Percentiles rank a stretch among this genome's conserved stretches.
These are phyloP conservation scores for Exophiala viscosa DNA, from an alignment of 2,329 filamentous ascomycete genomes.

Conservation along the genomic window DNA sequence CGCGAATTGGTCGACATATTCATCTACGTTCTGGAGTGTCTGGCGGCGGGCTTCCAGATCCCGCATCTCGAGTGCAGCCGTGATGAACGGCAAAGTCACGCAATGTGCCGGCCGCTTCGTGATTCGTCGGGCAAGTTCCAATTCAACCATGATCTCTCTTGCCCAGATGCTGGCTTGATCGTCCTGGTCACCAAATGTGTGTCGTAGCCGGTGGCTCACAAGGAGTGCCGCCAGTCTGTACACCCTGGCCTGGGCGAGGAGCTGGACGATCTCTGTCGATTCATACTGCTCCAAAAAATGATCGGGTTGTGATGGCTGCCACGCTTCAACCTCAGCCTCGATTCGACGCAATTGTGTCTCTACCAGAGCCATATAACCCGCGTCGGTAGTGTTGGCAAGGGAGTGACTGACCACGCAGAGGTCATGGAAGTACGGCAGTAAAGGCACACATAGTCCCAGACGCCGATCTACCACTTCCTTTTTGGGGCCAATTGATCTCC, in stretches of 20 bases:
- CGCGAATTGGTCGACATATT: slow-evolving; percentile 15
- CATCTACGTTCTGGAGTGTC: slow-evolving; percentile 9
- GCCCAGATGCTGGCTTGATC: slow-evolving; percentile 11
- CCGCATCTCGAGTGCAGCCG: slow-evolving; percentile 12
- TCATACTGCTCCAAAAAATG: slow-evolving; percentile 7
- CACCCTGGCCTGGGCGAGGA: slow-evolving; percentile 13
- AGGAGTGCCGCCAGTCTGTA: slow-evolving; percentile 13
- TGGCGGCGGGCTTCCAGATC: slow-evolving; percentile 1
- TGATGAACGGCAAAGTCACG: slow-evolving; percentile 12
- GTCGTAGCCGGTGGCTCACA: slow-evolving; percentile 8
- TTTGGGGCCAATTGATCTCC: background rate
- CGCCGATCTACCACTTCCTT: slow-evolving; percentile 7
- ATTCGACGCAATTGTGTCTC: slow-evolving; percentile 4
- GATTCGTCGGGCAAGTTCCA: slow-evolving; percentile 6
- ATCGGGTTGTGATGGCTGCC: slow-evolving; percentile 8
- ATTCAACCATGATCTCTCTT: slow-evolving; percentile 10
- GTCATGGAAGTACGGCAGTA: slow-evolving; percentile 14
- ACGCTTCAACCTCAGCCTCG: slow-evolving; percentile 4
- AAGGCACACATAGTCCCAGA: slow-evolving; percentile 11
- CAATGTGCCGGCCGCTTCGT: slow-evolving; percentile 7
- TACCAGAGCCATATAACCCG: background rate
- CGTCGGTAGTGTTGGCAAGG: slow-evolving; percentile 1
- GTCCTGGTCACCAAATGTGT: slow-evolving; percentile 11
- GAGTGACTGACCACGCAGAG: slow-evolving; percentile 16
- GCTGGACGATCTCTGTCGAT: slow-evolving; percentile 9